Evolutionary conservation across 2,329 filamentous ascomycete species (phyloP).

Genomic region (Cladophialophora exuberans): DNA sequence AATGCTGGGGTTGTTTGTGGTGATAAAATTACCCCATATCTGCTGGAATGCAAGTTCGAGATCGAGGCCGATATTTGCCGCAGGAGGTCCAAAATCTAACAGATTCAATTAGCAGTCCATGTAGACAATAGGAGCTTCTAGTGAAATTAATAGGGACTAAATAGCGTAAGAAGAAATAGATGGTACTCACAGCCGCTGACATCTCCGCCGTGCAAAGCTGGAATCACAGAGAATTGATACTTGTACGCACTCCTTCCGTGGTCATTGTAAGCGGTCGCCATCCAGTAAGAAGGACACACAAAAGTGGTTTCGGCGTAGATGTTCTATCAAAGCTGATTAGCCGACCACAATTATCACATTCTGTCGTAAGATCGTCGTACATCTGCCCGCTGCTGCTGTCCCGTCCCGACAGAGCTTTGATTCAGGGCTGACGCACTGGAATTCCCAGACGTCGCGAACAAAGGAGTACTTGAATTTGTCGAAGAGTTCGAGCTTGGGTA

Average conservation of each 20-base stretch:
- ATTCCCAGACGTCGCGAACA: constrained; percentile 45
- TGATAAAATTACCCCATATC: constrained; percentile 54
- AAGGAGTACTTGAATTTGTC: constrained; percentile 31
- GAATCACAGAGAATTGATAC: constrained; percentile 58
- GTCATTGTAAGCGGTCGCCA: constrained; percentile 54
- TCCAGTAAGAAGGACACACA: constrained; percentile 59
- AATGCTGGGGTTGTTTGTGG: constrained; percentile 46
- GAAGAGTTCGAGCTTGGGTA: constrained; percentile 41
- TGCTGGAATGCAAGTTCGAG: constrained; percentile 46
- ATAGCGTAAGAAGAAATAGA: not conserved
- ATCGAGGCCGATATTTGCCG: constrained; percentile 35
- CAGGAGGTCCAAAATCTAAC: constrained; percentile 22
- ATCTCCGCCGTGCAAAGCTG: constrained; percentile 59
- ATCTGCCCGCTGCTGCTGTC: constrained; percentile 57
- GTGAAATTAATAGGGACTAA: not conserved
- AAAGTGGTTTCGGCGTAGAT: constrained; percentile 61
- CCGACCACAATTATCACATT: not conserved
- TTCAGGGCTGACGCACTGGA: constrained; percentile 53
- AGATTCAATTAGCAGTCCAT: not conserved
- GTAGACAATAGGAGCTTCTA: too few species aligned
- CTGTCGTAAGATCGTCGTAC: not conserved
- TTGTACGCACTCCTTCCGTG: constrained; percentile 55
- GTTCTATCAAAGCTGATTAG: constrained; percentile 38
- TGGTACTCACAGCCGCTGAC: not conserved
- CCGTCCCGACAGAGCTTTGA: constrained; percentile 52